Evolutionary conservation across 192 early-diverging fungal species (phyloP).

Genomic region (Podochytrium sp.): DNA sequence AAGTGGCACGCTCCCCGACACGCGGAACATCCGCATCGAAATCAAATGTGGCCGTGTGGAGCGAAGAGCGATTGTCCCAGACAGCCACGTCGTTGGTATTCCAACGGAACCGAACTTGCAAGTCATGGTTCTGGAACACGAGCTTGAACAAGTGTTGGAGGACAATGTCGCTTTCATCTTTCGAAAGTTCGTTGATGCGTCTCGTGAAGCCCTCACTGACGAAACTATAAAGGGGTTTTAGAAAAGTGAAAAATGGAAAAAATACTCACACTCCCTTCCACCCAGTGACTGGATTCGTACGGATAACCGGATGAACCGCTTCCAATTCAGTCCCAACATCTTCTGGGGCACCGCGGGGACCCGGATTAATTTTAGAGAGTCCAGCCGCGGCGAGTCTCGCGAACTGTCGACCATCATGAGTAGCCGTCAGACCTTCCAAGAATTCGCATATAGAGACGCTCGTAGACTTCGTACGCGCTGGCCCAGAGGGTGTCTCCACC

Average conservation of each 20-base stretch:
- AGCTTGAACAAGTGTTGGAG: slow-evolving; percentile 41
- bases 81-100: slow-evolving; percentile 47
- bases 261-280: slow-evolving; percentile 58
- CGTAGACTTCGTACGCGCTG: slow-evolving; percentile 62
- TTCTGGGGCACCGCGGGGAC: slow-evolving; percentile 34
- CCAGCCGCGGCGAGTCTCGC: slow-evolving; percentile 3
- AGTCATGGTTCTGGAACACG: slow-evolving; percentile 44
- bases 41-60: slow-evolving; percentile 47
- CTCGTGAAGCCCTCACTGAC: slow-evolving; percentile 38
- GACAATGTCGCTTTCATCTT: slow-evolving; percentile 44
- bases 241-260: too few relatives aligned
- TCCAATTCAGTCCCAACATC: slow-evolving; percentile 38
- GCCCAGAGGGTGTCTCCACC: slow-evolving; percentile 67
- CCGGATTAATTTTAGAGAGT: slow-evolving; percentile 3
- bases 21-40: slow-evolving; percentile 37
- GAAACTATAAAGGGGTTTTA: too few relatives aligned
- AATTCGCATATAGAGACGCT: slow-evolving; percentile 56
- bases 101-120: slow-evolving; percentile 54
- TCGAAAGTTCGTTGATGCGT: slow-evolving; percentile 43
- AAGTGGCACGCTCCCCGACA: slow-evolving; percentile 43
- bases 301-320: slow-evolving; percentile 52
- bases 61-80: slow-evolving; percentile 52
- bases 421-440: slow-evolving; percentile 63
- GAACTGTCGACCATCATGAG: slow-evolving; percentile 46
- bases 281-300: slow-evolving; percentile 57